A percentile compares a stretch with the other conserved stretches of the same genome.
These are phyloP conservation scores for Stenogyne calaminthoides DNA, from an alignment of 305 asterid genomes.

Conservation along the genomic window DNA sequence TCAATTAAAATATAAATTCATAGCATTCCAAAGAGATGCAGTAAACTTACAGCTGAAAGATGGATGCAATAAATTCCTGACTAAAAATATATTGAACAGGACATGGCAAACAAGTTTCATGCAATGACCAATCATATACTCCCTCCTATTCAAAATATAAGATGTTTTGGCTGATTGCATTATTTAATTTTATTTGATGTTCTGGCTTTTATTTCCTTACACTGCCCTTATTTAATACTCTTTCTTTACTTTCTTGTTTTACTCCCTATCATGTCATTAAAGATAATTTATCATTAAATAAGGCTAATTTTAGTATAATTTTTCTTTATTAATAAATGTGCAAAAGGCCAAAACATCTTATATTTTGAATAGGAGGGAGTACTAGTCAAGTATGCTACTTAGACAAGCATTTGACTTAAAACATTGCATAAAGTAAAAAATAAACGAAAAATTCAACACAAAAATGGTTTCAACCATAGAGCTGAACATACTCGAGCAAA, in stretches of 20 bases:
- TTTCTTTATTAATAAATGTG: too few relatives aligned
- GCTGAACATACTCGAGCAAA: slow-evolving; percentile 79
- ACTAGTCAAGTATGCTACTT: neutral
- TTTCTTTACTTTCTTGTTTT: too few relatives aligned
- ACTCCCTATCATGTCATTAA: too few relatives aligned
- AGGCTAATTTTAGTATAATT: too few relatives aligned
- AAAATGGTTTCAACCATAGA: slow-evolving; percentile 25
- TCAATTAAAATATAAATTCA: neutral
- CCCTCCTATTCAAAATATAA: too few relatives aligned
- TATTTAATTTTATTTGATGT: too few relatives aligned
- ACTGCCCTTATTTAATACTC: too few relatives aligned
- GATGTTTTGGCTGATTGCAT: too few relatives aligned
- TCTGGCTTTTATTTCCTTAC: too few relatives aligned
- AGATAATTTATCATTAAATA: too few relatives aligned
- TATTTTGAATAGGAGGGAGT: too few relatives aligned
- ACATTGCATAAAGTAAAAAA: neutral
- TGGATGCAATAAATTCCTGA: neutral
- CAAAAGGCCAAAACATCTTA: too few relatives aligned
- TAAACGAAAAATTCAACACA: slow-evolving; percentile 1
- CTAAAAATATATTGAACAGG: neutral
- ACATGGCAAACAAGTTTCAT: neutral
- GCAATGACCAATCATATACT: neutral
- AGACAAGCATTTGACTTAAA: neutral
- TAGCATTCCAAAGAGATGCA: neutral
- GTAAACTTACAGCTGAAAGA: neutral